Evolutionary conservation across 805 yeast species (phyloP), one percentile per base, ranked within the genome.

Genomic region (Hanseniaspora nectarophila): DNA sequence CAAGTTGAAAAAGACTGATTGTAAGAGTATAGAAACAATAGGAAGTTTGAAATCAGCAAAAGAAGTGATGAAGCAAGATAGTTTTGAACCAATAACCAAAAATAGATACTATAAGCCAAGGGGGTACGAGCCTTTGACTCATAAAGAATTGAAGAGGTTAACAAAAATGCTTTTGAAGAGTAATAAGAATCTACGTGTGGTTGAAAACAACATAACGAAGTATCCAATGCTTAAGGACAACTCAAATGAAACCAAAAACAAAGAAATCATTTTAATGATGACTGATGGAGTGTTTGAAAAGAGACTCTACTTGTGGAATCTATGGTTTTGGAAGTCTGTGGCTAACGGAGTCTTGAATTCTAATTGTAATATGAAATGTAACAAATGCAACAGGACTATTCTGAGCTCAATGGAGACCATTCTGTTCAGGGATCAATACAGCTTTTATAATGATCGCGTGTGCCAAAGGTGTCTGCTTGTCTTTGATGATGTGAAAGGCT

Each of bases 1-100:
- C 23, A 48, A 48, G 43, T 20, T 48, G 5, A 39, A 23, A 34
- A 35, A 31, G 23, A 8, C 23, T 24, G 45, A 48, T 9, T 40
- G 40, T 26, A 48, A 40, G 21, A 31, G 38, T 16, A 48, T 48
- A 8, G 40, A 40, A 6, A 48, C 52, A 8, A 40, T 48, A 31
- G 52, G 52, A n/a, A 39, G 40, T 40, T 33, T 48, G 13, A 40
- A 26, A 7, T 8, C 29, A 10, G 12, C 32, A 7, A 15, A 40
- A 8, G n/a, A n/a, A 5, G 6, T n/a, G n/a, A n/a, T n/a, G n/a
- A n/a, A n/a, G n/a, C n/a, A n/a, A n/a, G n/a, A n/a, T n/a, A n/a
- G n/a, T n/a, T n/a, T n/a, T n/a, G n/a, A n/a, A n/a, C n/a, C n/a
- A n/a, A 29, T 26, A 20, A 28, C 7, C 9, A 20, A 13, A n/a